Evolutionary conservation across 2,329 filamentous ascomycete species (phyloP), one percentile per base, ranked within the genome.

Genomic region (Incumbomyces delicatus): DNA sequence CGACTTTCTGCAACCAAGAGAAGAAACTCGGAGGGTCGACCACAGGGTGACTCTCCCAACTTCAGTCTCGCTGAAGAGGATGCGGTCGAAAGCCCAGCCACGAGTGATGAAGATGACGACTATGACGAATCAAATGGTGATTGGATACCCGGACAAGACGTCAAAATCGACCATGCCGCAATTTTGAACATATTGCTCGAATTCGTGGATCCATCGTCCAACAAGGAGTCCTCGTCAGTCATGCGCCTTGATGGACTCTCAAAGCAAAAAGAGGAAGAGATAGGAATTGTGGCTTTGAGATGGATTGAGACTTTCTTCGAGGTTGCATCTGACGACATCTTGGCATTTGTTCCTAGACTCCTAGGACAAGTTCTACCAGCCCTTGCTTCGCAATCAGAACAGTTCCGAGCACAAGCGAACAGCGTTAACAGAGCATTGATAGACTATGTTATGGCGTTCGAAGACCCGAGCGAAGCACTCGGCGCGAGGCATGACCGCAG

Each of bases 251-350:
- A 57, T 41, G 63, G 52, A 58, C 46, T 46, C 8, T 58, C 45
- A 44, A 55, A 61, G 82, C 89, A 95, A 62, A 58, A 58, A 43
- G 56, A 58, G 44, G 88, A 96, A 62, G 87, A 95, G 59, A 89
- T 94, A 53, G 77, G 95, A 37, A 74, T 95, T 33, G 94, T 94
- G 44, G 88, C 89, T 2, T 72, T 98, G 22, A 80, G 87, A 52
- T 98, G 92, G 92, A 88, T 98, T 53, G 88, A 95, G 55, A 85
- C 85, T 50, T 95, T 98, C 62, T 84, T 98, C 56, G 89, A 96
- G 53, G 96, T 98, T 38, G 95, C 89, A 57, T 90, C 92, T 0
- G 92, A 95, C 61, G 92, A 98, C 60, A 94, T 98, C 3, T 74
- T 98, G 35, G 85, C 86, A 3, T 96, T 96, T 63, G 92, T 94